These are phyloP conservation scores for Metschnikowia kunwiensis DNA, from an alignment of 805 yeast species.

Conservation along the genomic window DNA sequence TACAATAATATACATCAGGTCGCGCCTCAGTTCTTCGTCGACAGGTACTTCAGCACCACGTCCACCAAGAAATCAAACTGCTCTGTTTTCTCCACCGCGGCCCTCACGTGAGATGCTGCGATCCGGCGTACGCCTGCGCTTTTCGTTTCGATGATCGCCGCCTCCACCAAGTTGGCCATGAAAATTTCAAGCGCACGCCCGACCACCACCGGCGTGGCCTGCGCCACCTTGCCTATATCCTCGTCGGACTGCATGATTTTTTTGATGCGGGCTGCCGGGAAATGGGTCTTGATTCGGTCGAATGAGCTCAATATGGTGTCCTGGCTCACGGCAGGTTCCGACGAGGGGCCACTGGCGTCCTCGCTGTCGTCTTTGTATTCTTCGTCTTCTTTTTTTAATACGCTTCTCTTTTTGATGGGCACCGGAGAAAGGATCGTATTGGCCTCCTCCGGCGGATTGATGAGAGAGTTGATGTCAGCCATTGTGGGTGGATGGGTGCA, in stretches of 20 bases:
- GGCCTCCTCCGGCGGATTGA: conserved; percentile 26
- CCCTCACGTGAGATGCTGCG: conserved; percentile 75
- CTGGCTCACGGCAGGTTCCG: conserved; percentile 25
- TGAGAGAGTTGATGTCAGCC: conserved; percentile 28
- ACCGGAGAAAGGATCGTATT: conserved; percentile 3
- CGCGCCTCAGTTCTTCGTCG: conserved; percentile 26
- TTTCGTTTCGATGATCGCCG: conserved; percentile 74
- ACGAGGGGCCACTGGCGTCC: background rate
- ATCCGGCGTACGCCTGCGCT: conserved; percentile 74
- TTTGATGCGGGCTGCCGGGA: conserved; percentile 91
- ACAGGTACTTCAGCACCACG: conserved; percentile 58
- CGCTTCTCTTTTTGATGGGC: background rate
- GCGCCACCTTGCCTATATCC: conserved; percentile 97
- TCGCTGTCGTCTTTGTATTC: conserved; percentile 7
- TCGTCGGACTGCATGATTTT: conserved; percentile 97
- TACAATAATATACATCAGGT: conserved; percentile 18
- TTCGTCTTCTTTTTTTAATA: conserved; percentile 3
- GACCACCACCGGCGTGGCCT: conserved; percentile 97
- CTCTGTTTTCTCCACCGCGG: conserved; percentile 81
- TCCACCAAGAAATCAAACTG: conserved; percentile 92
- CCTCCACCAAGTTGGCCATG: conserved; percentile 84
- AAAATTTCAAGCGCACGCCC: conserved; percentile 93
- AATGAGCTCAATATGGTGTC: conserved; percentile 34
- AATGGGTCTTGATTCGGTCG: conserved; percentile 68
- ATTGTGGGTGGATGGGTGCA: conserved; percentile 11